Conservation (phyloP, 768 basidiomycete genomes). For the Amyloporia xantha region DNA sequence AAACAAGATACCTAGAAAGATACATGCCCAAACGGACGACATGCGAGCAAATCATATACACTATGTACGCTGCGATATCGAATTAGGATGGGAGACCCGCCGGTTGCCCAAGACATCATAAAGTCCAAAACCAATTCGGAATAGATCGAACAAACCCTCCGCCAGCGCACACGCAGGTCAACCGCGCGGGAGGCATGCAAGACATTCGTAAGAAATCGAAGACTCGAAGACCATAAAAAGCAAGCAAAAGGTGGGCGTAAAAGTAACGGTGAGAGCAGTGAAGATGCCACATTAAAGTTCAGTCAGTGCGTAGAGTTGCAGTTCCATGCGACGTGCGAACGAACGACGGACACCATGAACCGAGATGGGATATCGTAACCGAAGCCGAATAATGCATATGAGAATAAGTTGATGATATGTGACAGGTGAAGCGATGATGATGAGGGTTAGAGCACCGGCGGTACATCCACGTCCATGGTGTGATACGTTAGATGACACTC, state of each 20-base stretch:
- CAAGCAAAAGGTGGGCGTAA: neutral
- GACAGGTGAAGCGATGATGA: neutral
- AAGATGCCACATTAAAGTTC: neutral
- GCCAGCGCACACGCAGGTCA: conserved; percentile 1
- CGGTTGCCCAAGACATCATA: conserved; percentile 3
- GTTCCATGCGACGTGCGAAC: neutral
- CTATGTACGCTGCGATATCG: neutral
- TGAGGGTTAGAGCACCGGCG: neutral
- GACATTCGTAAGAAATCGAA: neutral
- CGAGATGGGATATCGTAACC: neutral
- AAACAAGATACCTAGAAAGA: conserved; percentile 3
- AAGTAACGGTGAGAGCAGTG: neutral
- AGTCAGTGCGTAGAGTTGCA: neutral
- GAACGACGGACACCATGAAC: too few species aligned
- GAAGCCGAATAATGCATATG: conserved; percentile 7
- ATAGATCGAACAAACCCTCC: neutral
- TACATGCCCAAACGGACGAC: conserved; percentile 1
- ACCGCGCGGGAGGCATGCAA: conserved; percentile 1
- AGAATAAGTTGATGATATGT: conserved; percentile 3
- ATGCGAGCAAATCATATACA: neutral
- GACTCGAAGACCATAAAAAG: neutral
- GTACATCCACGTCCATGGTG: conserved; percentile 1
- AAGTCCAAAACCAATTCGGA: neutral
- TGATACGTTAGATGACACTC: neutral
- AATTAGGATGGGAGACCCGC: conserved; percentile 1